Evolutionary conservation across 2,329 filamentous ascomycete species (phyloP).

Genomic region (Blastomyces parvus): DNA sequence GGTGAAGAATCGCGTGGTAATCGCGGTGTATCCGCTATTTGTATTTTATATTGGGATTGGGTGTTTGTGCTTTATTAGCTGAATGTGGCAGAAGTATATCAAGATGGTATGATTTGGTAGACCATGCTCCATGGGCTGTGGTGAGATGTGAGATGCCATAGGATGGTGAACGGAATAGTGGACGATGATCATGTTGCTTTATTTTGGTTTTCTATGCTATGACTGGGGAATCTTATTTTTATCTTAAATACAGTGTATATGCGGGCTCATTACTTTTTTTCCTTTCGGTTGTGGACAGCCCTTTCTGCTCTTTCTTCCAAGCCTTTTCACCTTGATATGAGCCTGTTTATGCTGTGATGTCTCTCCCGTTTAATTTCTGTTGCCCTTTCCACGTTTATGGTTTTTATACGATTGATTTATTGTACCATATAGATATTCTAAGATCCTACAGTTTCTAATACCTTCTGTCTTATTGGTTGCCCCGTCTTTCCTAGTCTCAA

Average conservation of each 20-base stretch:
- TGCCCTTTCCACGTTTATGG: background rate
- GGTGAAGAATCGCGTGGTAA: conserved; percentile 82
- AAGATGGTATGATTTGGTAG: background rate
- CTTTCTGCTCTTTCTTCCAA: background rate
- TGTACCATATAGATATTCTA: background rate
- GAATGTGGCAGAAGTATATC: conserved; percentile 19
- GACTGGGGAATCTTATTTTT: background rate
- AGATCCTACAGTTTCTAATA: background rate
- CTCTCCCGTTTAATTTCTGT: background rate
- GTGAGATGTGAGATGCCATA: background rate
- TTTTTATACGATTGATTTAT: background rate
- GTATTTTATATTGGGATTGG: conserved; percentile 91
- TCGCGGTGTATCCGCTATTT: conserved; percentile 90
- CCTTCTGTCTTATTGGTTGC: background rate
- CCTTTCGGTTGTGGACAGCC: background rate
- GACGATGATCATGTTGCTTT: background rate
- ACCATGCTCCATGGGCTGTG: background rate
- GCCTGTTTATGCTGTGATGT: background rate
- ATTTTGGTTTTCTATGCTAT: background rate
- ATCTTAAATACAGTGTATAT: background rate
- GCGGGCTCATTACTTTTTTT: background rate
- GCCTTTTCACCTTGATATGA: background rate
- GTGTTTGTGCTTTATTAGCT: conserved; percentile 96
- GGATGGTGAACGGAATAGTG: background rate
- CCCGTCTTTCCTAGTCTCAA: background rate